phyloP scores from a whole-genome alignment of 257 asterid genomes.

The Haberlea rhodopensis region DNA sequence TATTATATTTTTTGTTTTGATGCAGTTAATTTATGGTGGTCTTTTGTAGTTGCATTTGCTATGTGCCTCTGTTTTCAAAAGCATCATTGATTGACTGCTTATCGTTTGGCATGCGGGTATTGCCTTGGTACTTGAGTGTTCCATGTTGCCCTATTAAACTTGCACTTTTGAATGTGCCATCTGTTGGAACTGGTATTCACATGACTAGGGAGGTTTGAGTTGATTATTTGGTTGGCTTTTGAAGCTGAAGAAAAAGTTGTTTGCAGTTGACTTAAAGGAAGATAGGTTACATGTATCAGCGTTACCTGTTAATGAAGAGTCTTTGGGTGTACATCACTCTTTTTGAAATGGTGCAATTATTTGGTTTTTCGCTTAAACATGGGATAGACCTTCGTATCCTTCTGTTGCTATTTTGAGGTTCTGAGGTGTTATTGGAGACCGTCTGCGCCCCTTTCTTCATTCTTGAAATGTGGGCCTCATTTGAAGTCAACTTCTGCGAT shows the following conservation, averaged over 20 bases:
- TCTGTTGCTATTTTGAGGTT: too few relatives aligned
- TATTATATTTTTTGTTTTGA: constrained; percentile 16
- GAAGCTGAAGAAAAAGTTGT: constrained; percentile 23
- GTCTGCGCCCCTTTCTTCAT: constrained; percentile 17
- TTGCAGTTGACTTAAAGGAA: constrained; percentile 18
- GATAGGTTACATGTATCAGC: constrained; percentile 16
- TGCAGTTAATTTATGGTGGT: constrained; percentile 71
- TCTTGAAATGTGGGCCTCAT: constrained; percentile 17
- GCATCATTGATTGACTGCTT: constrained; percentile 27
- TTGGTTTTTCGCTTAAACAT: constrained; percentile 13
- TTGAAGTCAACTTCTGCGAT: constrained; percentile 30
- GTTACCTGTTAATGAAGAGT: constrained; percentile 15
- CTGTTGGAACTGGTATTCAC: constrained; percentile 28
- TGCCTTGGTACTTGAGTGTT: constrained; percentile 21
- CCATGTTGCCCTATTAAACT: constrained; percentile 21
- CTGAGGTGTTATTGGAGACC: too few relatives aligned
- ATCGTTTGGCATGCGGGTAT: constrained; percentile 31
- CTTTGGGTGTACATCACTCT: constrained; percentile 2
- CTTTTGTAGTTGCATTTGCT: constrained; percentile 40
- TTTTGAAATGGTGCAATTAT: constrained; percentile 17
- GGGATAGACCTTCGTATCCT: not conserved
- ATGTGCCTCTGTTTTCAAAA: constrained; percentile 35
- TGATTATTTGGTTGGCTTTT: too few relatives aligned
- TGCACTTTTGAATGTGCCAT: constrained; percentile 13
- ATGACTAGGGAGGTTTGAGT: constrained; percentile 22